Conservation (phyloP, 495 filamentous ascomycete species). For the Penicillium pancosmium region DNA sequence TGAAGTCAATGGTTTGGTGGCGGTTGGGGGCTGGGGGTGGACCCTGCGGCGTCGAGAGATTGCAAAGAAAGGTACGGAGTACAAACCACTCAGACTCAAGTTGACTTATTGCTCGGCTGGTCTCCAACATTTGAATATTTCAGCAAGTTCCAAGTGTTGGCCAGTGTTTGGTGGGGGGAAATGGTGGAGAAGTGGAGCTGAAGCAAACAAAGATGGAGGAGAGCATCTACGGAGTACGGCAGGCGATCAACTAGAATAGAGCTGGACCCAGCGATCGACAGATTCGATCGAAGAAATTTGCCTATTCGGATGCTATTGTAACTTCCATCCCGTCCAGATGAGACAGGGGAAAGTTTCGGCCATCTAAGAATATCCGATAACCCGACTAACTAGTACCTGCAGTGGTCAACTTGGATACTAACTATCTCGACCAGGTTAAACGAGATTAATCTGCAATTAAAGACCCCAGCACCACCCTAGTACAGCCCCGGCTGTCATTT, state of each 20-base stretch:
- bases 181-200: too few relatives aligned
- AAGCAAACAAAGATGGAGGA: too few relatives aligned
- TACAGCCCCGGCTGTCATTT: background rate
- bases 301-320: background rate
- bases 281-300: background rate
- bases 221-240: background rate
- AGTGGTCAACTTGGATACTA: background rate
- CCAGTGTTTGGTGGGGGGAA: too few relatives aligned
- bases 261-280: background rate
- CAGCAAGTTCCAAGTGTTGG: too few relatives aligned
- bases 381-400: too few relatives aligned
- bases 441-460: background rate
- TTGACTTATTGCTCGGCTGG: too few relatives aligned
- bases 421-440: background rate
- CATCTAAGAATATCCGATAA: too few relatives aligned
- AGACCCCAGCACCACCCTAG: background rate
- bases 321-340: background rate
- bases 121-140: too few relatives aligned
- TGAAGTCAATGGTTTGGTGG: slow-evolving; percentile 5
- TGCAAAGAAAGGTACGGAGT: background rate
- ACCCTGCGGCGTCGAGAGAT: background rate
- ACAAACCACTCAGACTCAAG: too few relatives aligned
- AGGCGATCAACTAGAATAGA: background rate
- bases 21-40: background rate
- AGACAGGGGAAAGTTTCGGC: background rate